Percentiles rank a stretch among this genome's conserved stretches.
Conservation (phyloP, 2,329 filamentous ascomycete genomes). For the Macrophomina phaseolina region DNA sequence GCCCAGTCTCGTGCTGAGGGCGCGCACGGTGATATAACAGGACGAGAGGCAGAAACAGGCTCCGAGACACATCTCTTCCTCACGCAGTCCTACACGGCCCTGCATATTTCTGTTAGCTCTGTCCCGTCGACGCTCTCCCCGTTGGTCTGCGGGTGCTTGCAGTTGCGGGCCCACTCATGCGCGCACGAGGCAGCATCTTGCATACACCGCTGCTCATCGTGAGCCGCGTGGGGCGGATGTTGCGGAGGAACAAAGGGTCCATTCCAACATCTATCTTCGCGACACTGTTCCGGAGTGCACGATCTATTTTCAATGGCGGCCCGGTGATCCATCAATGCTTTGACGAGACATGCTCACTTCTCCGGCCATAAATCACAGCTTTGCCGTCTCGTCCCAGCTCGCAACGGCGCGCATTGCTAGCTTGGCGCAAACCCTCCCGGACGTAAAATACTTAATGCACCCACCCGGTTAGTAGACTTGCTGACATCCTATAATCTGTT, state of each 20-base stretch:
- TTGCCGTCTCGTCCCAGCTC: too few species aligned
- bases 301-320: too few species aligned
- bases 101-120: neutral
- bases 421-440: neutral
- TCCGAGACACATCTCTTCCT: neutral
- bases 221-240: neutral
- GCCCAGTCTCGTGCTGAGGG: neutral
- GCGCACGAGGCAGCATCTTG: neutral
- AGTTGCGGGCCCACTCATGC: neutral
- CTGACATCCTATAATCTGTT: neutral
- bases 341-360: too few species aligned
- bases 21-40: neutral
- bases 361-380: too few species aligned
- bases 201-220: slow-evolving; percentile 6
- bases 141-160: slow-evolving; percentile 9
- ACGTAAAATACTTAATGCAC: too few species aligned
- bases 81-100: neutral
- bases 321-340: too few species aligned
- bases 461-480: neutral
- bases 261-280: too few species aligned
- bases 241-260: neutral
- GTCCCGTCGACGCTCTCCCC: neutral
- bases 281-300: too few species aligned
- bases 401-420: too few species aligned
- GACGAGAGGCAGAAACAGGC: neutral